Evolutionary conservation across 257 asterid species (phyloP), one percentile per base, ranked within the genome.

Genomic region (Cordia subcordata): DNA sequence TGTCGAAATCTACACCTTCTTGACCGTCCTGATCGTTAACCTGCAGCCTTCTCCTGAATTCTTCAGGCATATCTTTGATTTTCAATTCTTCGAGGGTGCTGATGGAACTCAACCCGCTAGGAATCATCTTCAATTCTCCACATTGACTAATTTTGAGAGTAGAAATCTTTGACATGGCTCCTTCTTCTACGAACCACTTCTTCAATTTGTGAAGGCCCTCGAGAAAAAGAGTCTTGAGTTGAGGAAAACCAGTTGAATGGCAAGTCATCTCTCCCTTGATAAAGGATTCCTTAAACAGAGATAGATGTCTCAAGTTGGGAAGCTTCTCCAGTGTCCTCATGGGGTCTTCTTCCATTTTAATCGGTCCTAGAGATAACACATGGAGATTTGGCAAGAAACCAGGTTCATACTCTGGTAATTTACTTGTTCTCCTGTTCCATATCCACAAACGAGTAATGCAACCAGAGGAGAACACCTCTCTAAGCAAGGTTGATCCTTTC

Each of bases 61-160:
- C 16, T 13, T 13, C 5, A 13, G 70, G 50, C 63, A 65, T 40
- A 13, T 21, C 4, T 17, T 4, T 1, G 3, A 66, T 44, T 3
- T 44, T 33, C 53, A 51, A 27, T 15, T 61, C 17, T 45, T 56
- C 13, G n/a, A 70, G 67, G 4, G 32, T 11, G 17, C 20, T 8
- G 8, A 65, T 5, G 8, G 20, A 58, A 18, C 15, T 37, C 42
- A 66, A 35, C 33, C 63, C 69, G 60, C 27, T 23, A 0, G 68
- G 72, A 47, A 69, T 58, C 51, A 9, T 58, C 21, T 49, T 11
- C 54, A 71, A 1, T 11, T 47, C 19, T 0, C 6, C 3, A 44
- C 71, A 71, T 1, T n/a, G 1, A 4, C 1, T 0, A 8, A 71
- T 60, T 3, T 0, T 0, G 38, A 57, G 16, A 13, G 10, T 35